Base-by-base conservation (phyloP, 2,329 filamentous ascomycete species). In the Didymella pinodella region DNA sequence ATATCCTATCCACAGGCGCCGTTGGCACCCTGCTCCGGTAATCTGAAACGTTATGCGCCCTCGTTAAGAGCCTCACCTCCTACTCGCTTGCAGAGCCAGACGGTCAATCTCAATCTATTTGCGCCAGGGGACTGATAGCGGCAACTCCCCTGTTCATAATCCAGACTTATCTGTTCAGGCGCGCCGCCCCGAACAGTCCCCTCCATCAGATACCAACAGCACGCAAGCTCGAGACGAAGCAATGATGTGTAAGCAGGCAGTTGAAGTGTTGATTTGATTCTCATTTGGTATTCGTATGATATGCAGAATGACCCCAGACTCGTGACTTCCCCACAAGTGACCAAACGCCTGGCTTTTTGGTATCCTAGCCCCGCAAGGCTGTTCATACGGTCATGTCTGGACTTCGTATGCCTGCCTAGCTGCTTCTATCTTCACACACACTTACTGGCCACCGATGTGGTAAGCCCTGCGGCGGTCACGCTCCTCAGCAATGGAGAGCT, bases 401-500 rank as follows among this genome's bases (percentile, higher is more conserved):
- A 60, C 65, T 64, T 71, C 65, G 66, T 68, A 64, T 65, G 60
- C 64, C n/a, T 68, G 63, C 66, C 59, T 65, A 62, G 61, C 66
- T 62, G 25, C 63, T 61, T 54, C 59, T 53, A 43, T 57, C 44
- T 54, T 49, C 10, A 14, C 38, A 48, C 45, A 63, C 68, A 49
- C 65, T 77, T 83, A 84, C 71, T 82, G 77, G 54, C 80, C 78
- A 74, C 85, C 83, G 72, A 85, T 72, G 73, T 83, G 81, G 71
- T 84, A 79, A 71, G 93, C 92, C 79, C 95, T 91, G 64, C 93
- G 92, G 83, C 94, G 93, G 85, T 99, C 94, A 87, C 94, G 89
- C 92, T 99, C 94, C 87, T 99, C 94, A 75, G 94, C 93, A 79
- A 99, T 98, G 80, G 90, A 89, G 82, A 98, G 92, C 92, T 87